Evolutionary conservation across 2,329 filamentous ascomycete species (phyloP).

Genomic region (Emericellopsis cladophorae): DNA sequence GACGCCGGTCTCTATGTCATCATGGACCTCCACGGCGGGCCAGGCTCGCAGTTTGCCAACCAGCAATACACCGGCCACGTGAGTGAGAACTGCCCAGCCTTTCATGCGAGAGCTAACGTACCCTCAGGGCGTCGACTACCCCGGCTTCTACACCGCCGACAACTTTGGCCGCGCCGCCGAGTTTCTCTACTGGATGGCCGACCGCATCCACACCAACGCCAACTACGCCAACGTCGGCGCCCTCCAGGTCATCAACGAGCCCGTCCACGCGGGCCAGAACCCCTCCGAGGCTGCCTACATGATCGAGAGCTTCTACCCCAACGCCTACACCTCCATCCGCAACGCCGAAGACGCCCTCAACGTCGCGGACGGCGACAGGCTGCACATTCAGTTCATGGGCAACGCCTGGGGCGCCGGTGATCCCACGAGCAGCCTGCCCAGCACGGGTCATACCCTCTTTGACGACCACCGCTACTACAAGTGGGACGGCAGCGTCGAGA

Average conservation of each 20-base stretch:
- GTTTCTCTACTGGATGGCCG: constrained; percentile 42
- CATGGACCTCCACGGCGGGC: constrained; percentile 38
- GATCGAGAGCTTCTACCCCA: constrained; percentile 2
- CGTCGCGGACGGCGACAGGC: constrained; percentile 24
- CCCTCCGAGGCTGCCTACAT: constrained; percentile 1
- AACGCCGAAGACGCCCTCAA: constrained; percentile 28
- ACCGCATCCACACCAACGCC: constrained; percentile 32
- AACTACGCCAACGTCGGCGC: constrained; percentile 44
- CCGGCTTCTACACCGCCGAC: constrained; percentile 41
- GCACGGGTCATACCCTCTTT: constrained; percentile 31
- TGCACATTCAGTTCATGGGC: constrained; percentile 38
- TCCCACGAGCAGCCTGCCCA: constrained; percentile 29
- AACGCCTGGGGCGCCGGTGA: constrained; percentile 40
- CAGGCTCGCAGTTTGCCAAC: constrained; percentile 26
- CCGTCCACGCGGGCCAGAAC: constrained; percentile 9
- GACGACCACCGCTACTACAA: constrained; percentile 50
- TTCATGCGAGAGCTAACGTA: neutral
- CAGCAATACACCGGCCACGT: constrained; percentile 27
- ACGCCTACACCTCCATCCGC: constrained; percentile 23
- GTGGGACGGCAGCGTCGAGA: constrained; percentile 22
- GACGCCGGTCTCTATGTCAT: constrained; percentile 38
- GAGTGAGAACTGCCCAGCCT: no score
- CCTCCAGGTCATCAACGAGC: constrained; percentile 47
- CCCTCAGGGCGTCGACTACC: constrained; percentile 1
- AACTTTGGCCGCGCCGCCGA: constrained; percentile 41